Evolutionary conservation across 768 basidiomycete species (phyloP), one percentile per base, ranked within the genome.

Genomic region (Amylocystis lapponica): DNA sequence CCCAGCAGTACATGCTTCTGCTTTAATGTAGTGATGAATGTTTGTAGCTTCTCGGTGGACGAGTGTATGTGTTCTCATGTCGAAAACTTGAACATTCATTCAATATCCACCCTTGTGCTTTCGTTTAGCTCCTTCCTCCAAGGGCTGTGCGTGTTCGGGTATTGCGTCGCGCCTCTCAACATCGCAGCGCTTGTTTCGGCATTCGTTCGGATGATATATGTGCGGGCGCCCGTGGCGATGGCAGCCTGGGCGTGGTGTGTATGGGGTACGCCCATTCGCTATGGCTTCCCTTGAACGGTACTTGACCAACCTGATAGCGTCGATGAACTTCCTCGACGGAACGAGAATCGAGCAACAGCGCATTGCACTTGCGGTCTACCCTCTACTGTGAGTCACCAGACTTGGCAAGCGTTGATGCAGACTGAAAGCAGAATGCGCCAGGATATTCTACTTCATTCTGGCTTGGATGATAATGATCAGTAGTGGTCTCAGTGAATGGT

Each of bases 401-500:
- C n/a, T n/a, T n/a, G n/a, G n/a, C n/a, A n/a, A n/a, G n/a, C n/a
- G n/a, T n/a, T 36, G 20, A 36, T 36, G 31, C 7, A 7, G 8
- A 21, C 19, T 17, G 8, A 11, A 14, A 20, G n/a, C 10, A 12
- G n/a, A 21, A 36, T 20, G 20, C 35, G n/a, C 1, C 52, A 90
- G 89, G 33, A 69, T 96, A 25, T 95, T 96, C 63, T 96, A 94
- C 60, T 94, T 94, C 65, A 81, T 95, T 52, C 68, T 96, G 30
- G 89, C 91, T 3, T 95, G 92, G 92, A 95, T 95, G 92, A 94
- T 95, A 52, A 71, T 95, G 55, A 94, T 95, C 51, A 92, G 64
- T 94, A 61, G 49, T 47, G 29, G 13, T 33, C 31, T 5, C 31
- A 14, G 31, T 14, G 31, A 13, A 30, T 17, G 13, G 31, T 13